Conservation (phyloP, 352 stramenopile species). For the Peronosclerospora sorghi region DNA sequence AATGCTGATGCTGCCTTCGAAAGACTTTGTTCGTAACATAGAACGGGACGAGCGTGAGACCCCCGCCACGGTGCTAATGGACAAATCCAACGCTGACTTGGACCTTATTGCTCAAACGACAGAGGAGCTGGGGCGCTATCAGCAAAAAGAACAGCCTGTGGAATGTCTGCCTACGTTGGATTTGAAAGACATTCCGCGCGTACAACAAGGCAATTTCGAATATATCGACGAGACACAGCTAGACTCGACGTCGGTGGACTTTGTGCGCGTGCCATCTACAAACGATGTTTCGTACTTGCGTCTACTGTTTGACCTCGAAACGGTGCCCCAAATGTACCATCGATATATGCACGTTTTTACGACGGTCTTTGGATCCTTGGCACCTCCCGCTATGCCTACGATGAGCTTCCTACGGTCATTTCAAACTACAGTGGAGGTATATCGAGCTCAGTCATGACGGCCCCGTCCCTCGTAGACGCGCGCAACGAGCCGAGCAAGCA, state of each 20-base stretch:
- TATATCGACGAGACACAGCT: constrained; percentile 32
- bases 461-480: constrained; percentile 46
- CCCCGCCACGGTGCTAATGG: constrained; percentile 30
- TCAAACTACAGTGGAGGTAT: constrained; percentile 72
- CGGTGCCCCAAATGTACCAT: constrained; percentile 50
- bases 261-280: constrained; percentile 61
- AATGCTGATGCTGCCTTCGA: constrained; percentile 64
- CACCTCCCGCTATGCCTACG: constrained; percentile 50
- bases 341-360: constrained; percentile 61
- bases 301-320: constrained; percentile 46
- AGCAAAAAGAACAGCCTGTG: constrained; percentile 52
- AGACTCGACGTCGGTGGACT: constrained; percentile 27
- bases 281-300: constrained; percentile 80
- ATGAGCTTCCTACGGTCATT: constrained; percentile 57
- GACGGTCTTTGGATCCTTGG: constrained; percentile 57
- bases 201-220: constrained; percentile 40
- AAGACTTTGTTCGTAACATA: constrained; percentile 46
- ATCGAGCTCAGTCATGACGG: constrained; percentile 40
- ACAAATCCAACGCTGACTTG: constrained; percentile 41
- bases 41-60: constrained; percentile 36
- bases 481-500: constrained; percentile 28
- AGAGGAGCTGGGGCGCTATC: constrained; percentile 43
- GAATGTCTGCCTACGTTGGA: constrained; percentile 68
- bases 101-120: constrained; percentile 38
- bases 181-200: constrained; percentile 47